Evolutionary conservation across 441 rosid genomes (phyloP), one percentile per base, ranked within the genome.

Genomic region (Brassica hybrid): DNA sequence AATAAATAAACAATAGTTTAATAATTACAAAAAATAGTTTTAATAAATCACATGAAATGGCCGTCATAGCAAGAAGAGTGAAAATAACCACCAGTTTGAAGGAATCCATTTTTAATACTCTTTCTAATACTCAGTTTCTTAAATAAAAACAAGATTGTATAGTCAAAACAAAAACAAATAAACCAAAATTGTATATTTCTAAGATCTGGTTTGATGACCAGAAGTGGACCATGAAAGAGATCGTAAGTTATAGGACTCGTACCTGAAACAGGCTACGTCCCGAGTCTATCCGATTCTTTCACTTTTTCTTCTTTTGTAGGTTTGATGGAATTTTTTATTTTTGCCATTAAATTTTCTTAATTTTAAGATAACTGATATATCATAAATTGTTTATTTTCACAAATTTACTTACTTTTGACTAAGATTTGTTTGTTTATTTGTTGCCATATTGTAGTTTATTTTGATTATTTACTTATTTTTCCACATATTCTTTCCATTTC

Each of bases 81-180:
- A 63, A 50, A 13, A 10, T 4, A 30, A 72, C 61, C 5, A 62
- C 1, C 50, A 62, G n/a, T 45, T 12, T 30, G 32, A 41, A 72
- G 34, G 57, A 66, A 66, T n/a, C 8, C 52, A 38, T 58, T 65
- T 64, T 36, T 13, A 64, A 17, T 16, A 16, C 25, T 64, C 50
- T 25, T 60, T 57, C 27, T 60, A 4, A 13, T 60, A 59, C 64
- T 23, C 7, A 13, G 36, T 17, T 65, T 38, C 45, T 38, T 11
- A 65, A 65, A 11, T 38, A 38, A 38, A n/a, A 5, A 36, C 7
- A 36, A 25, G 11, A 27, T 27, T 58, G 3, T 58, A 58, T 50
- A 50, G 50, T 43, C 50, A 43, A 43, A 43, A 43, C 5, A 43
- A 43, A 43, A 12, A 11, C 50, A 43, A 43, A 11, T 1, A 43